Evolutionary conservation across 2,329 filamentous ascomycete species (phyloP).

Genomic region (Monilinia vaccinii-corymbosi): DNA sequence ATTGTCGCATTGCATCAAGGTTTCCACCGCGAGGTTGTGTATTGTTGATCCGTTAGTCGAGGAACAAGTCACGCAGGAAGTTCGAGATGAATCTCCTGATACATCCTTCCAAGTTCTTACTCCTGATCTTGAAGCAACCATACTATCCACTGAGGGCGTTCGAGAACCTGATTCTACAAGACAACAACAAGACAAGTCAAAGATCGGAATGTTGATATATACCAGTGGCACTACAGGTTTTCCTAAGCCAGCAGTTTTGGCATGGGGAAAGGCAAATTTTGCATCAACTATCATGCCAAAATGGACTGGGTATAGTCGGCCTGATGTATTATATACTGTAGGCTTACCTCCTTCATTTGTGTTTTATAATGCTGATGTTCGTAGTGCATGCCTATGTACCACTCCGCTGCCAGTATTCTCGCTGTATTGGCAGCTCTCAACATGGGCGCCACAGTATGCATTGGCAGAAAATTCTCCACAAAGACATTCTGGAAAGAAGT

Average conservation of each 20-base stretch:
- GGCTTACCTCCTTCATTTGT: conserved; percentile 19
- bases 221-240: conserved; percentile 80
- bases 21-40: conserved; percentile 56
- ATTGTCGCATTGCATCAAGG: conserved; percentile 63
- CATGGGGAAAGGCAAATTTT: conserved; percentile 56
- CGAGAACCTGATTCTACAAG: conserved; percentile 51
- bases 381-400: conserved; percentile 81
- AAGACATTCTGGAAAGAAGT: conserved; percentile 70
- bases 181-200: conserved; percentile 36
- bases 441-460: conserved; percentile 54
- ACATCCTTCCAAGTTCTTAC: conserved; percentile 56
- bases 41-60: conserved; percentile 57
- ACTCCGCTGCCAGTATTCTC: conserved; percentile 67
- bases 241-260: conserved; percentile 69
- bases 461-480: conserved; percentile 72
- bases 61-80: conserved; percentile 47
- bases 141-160: conserved; percentile 40
- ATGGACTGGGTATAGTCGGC: conserved; percentile 48
- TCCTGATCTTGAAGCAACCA: conserved; percentile 45
- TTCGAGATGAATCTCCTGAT: conserved; percentile 40
- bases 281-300: conserved; percentile 43
- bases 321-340: conserved; percentile 70
- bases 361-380: conserved; percentile 13
- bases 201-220: conserved; percentile 69
- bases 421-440: conserved; percentile 54